phyloP scores from a whole-genome alignment of 139 green algal genomes.

The Chlorella sp. region DNA sequence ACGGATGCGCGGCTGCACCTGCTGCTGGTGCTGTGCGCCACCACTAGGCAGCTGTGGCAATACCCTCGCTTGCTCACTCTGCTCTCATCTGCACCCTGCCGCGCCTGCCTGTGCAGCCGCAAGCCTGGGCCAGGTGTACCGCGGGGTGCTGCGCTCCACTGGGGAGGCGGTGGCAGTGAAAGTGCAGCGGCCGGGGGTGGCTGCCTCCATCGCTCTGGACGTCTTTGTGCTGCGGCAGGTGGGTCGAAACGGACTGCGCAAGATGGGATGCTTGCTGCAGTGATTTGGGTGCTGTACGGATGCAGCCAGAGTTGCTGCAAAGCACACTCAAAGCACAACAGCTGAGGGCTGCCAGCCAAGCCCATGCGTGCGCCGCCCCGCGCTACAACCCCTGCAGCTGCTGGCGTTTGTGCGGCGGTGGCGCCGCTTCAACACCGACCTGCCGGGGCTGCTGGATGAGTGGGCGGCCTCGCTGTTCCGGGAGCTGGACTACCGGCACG shows the following conservation, averaged over 20 bases:
- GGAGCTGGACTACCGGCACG: conserved; percentile 90
- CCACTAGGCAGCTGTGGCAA: too few species aligned
- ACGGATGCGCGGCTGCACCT: too few species aligned
- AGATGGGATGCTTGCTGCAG: too few species aligned
- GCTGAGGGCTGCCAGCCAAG: too few species aligned
- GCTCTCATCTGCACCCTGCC: background rate
- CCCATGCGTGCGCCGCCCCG: too few species aligned
- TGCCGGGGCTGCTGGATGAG: conserved; percentile 90
- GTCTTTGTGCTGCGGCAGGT: conserved; percentile 82
- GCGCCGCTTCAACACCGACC: conserved; percentile 84
- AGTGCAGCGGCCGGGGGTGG: conserved; percentile 89
- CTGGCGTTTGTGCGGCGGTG: conserved; percentile 19
- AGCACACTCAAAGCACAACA: too few species aligned
- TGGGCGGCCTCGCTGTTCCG: conserved; percentile 84
- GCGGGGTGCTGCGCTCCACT: conserved; percentile 41
- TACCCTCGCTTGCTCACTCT: too few species aligned
- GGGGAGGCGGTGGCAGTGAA: conserved; percentile 79
- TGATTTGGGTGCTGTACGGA: too few species aligned
- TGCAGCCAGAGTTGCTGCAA: too few species aligned
- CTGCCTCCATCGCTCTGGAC: conserved; percentile 82
- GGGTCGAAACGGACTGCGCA: background rate
- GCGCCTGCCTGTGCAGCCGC: conserved; percentile 57
- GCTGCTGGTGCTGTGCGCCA: background rate
- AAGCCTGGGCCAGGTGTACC: conserved; percentile 83
- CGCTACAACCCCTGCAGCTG: conserved; percentile 10